phyloP scores from a whole-genome alignment of 768 basidiomycete species.

The Serendipita sp. region DNA sequence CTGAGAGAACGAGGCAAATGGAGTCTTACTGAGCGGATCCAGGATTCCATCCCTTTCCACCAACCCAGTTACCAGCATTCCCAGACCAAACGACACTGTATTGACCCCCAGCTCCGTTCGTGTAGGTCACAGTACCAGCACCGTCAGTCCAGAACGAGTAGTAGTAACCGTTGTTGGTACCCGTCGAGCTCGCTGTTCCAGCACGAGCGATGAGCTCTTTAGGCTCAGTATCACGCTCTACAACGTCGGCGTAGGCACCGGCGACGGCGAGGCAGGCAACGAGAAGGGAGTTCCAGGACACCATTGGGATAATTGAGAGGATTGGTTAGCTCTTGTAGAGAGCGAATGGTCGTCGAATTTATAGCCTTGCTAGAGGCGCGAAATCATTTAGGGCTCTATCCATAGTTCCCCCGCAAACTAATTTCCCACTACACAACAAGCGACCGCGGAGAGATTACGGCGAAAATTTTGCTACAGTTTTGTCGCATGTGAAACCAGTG shows the following conservation, averaged over 20 bases:
- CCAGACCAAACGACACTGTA: constrained; percentile 21
- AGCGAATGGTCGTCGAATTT: too few relatives aligned
- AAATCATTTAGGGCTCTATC: too few relatives aligned
- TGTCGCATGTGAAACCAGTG: too few relatives aligned
- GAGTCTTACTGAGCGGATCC: constrained; percentile 16
- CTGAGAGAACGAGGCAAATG: not conserved
- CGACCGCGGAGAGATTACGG: not conserved
- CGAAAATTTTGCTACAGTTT: not conserved
- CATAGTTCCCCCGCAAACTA: not conserved
- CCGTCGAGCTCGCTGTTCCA: constrained; percentile 16
- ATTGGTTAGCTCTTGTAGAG: not conserved
- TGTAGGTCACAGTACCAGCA: constrained; percentile 18
- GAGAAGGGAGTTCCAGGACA: too few relatives aligned
- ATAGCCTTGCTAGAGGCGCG: too few relatives aligned
- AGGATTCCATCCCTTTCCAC: constrained; percentile 25
- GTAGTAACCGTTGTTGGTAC: constrained; percentile 21
- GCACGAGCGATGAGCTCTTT: constrained; percentile 4
- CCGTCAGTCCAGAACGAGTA: constrained; percentile 25
- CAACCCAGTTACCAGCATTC: constrained; percentile 23
- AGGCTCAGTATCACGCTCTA: too few relatives aligned
- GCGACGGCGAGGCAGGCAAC: too few relatives aligned
- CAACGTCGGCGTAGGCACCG: too few relatives aligned
- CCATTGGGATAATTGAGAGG: too few relatives aligned
- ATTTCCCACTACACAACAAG: not conserved
- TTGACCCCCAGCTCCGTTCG: constrained; percentile 18